phyloP scores from a whole-genome alignment of 495 filamentous ascomycete genomes.

The Aspergillus coremiiformis region DNA sequence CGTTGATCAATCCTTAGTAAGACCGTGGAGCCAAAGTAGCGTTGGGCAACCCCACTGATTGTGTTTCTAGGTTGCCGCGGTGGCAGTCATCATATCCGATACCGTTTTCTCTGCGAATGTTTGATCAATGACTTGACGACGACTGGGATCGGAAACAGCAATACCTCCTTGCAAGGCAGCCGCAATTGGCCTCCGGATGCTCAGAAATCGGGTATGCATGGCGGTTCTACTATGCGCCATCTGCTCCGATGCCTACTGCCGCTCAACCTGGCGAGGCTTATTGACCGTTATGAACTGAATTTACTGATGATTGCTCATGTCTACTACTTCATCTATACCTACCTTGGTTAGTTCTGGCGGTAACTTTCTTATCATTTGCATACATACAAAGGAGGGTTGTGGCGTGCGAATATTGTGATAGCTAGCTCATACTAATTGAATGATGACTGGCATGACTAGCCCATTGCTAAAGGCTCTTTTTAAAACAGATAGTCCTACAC shows the following conservation, averaged over 20 bases:
- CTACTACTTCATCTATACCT: not conserved
- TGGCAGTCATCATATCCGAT: slow-evolving; percentile 13
- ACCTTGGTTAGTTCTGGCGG: not conserved
- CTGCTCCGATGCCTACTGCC: not conserved
- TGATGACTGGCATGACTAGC: not conserved
- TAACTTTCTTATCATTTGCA: not conserved
- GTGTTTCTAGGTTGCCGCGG: slow-evolving; percentile 4
- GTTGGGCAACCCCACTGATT: not conserved
- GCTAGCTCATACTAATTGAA: not conserved
- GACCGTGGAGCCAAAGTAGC: not conserved
- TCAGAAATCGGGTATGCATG: not conserved
- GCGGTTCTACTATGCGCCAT: not conserved
- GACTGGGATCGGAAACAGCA: not conserved
- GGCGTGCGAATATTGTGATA: not conserved
- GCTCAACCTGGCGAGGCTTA: not conserved
- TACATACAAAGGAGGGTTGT: not conserved
- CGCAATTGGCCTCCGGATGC: not conserved
- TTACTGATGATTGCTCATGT: not conserved
- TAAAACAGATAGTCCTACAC: not conserved
- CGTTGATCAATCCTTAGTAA: slow-evolving; percentile 22
- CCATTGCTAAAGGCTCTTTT: not conserved
- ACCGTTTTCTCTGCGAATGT: slow-evolving; percentile 1
- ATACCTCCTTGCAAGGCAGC: not conserved
- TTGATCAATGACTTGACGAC: not conserved
- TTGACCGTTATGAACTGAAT: not conserved